Percentiles rank a stretch among this genome's conserved stretches.
These are phyloP conservation scores for Hylodesmum podocarpum DNA, from an alignment of 306 rosid species.

Conservation along the genomic window DNA sequence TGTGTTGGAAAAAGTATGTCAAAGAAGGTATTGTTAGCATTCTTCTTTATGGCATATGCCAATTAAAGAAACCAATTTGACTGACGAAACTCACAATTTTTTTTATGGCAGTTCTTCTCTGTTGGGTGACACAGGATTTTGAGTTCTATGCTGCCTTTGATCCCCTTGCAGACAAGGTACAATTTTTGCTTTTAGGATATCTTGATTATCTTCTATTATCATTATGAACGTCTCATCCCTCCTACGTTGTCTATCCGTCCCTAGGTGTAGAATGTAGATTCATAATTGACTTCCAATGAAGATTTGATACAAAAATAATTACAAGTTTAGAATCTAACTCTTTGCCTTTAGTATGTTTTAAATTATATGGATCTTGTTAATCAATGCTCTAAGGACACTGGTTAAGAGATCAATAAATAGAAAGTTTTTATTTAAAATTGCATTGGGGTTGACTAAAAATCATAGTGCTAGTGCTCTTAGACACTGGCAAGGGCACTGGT, in stretches of 20 bases:
- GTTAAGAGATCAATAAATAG: background rate
- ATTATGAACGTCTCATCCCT: background rate
- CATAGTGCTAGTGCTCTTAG: background rate
- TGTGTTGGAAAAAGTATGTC: background rate
- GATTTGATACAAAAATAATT: background rate
- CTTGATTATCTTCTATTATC: slow-evolving; percentile 4
- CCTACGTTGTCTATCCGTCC: background rate
- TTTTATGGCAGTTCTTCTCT: slow-evolving; percentile 79
- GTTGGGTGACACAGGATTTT: slow-evolving; percentile 98
- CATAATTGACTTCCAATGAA: slow-evolving; percentile 19
- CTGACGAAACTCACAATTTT: slow-evolving; percentile 20
- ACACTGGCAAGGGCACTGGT: background rate
- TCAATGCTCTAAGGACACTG: background rate
- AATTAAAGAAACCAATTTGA: slow-evolving; percentile 13
- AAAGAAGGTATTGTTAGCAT: background rate
- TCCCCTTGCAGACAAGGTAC: slow-evolving; percentile 97
- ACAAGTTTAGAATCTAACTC: background rate
- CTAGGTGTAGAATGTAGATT: slow-evolving; percentile 2
- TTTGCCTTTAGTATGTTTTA: background rate
- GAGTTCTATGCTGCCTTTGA: slow-evolving; percentile 99
- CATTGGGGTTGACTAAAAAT: background rate
- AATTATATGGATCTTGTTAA: background rate
- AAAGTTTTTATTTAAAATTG: background rate
- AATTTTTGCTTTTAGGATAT: slow-evolving; percentile 3
- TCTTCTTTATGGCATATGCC: background rate